These are phyloP conservation scores for Trametes maxima DNA, from an alignment of 768 basidiomycete species.

Conservation along the genomic window DNA sequence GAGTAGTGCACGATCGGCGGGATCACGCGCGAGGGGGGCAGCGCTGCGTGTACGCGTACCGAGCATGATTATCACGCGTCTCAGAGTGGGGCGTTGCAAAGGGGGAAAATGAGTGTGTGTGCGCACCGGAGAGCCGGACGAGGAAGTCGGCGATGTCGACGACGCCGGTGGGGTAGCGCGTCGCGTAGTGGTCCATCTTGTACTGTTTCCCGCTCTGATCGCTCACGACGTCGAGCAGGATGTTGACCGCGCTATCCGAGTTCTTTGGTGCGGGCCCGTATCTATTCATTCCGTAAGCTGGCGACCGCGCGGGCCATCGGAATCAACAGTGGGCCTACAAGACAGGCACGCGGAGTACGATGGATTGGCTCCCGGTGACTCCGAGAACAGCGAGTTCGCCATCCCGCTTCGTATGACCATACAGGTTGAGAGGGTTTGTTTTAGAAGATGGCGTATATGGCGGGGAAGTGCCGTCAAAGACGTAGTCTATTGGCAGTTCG, in stretches of 20 bases:
- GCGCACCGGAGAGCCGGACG: constrained; percentile 69
- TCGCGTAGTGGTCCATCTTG: constrained; percentile 96
- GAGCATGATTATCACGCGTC: constrained; percentile 26
- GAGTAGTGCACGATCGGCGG: constrained; percentile 88
- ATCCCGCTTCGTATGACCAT: constrained; percentile 84
- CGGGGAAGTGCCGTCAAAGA: constrained; percentile 92
- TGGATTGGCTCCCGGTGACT: constrained; percentile 54
- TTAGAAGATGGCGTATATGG: constrained; percentile 77
- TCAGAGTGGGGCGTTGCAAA: background rate
- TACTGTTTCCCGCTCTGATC: constrained; percentile 87
- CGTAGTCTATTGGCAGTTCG: constrained; percentile 65
- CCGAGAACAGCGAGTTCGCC: constrained; percentile 81
- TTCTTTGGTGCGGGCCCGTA: constrained; percentile 88
- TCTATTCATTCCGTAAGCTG: constrained; percentile 41
- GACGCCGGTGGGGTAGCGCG: constrained; percentile 90
- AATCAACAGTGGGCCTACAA: constrained; percentile 53
- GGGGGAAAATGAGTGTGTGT: background rate
- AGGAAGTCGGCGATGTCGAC: constrained; percentile 86
- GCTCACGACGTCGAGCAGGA: constrained; percentile 82
- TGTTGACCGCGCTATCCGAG: constrained; percentile 87
- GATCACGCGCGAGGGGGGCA: constrained; percentile 40
- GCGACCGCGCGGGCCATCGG: background rate
- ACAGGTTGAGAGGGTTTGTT: constrained; percentile 86
- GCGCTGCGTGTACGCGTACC: constrained; percentile 31
- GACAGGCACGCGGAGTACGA: constrained; percentile 88